These are phyloP conservation scores for Phytophthora brassicae DNA, from an alignment of 352 stramenopile genomes.

Conservation along the genomic window DNA sequence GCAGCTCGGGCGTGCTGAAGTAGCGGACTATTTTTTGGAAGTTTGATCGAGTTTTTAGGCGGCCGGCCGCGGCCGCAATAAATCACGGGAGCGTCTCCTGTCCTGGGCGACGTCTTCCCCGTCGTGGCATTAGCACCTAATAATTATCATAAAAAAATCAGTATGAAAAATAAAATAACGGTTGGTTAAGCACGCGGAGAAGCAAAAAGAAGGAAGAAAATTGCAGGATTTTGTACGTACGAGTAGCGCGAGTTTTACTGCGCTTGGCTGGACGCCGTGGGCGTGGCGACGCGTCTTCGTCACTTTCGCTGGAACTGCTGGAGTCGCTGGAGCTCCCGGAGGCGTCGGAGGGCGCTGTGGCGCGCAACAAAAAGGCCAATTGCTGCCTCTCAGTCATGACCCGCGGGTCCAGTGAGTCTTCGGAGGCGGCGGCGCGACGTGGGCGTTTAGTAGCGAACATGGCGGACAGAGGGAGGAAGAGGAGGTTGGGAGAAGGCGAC, in stretches of 20 bases:
- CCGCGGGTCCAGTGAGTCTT: constrained; percentile 49
- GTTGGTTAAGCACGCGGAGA: not conserved
- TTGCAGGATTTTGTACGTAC: constrained; percentile 12
- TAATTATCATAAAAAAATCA: constrained; percentile 11
- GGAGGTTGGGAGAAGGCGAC: not conserved
- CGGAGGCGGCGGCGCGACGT: constrained; percentile 24
- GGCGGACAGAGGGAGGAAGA: not conserved
- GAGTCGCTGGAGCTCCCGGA: constrained; percentile 31
- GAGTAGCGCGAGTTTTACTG: constrained; percentile 26
- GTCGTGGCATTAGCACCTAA: constrained; percentile 11
- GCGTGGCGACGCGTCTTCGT: constrained; percentile 23
- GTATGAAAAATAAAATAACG: constrained; percentile 13
- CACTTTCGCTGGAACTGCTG: constrained; percentile 37
- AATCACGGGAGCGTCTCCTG: constrained; percentile 30
- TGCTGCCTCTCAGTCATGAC: constrained; percentile 87
- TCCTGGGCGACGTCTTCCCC: constrained; percentile 26
- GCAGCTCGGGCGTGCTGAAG: constrained; percentile 15
- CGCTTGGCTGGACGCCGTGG: constrained; percentile 30
- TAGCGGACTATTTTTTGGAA: constrained; percentile 23
- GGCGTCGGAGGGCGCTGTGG: constrained; percentile 60
- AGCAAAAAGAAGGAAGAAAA: constrained; percentile 1
- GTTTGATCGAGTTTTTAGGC: constrained; percentile 50
- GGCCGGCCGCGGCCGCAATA: constrained; percentile 44
- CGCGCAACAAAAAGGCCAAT: constrained; percentile 78
- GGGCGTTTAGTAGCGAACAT: constrained; percentile 37